These are phyloP conservation scores for Suillus decipiens DNA, from an alignment of 768 basidiomycete species.

Conservation along the genomic window DNA sequence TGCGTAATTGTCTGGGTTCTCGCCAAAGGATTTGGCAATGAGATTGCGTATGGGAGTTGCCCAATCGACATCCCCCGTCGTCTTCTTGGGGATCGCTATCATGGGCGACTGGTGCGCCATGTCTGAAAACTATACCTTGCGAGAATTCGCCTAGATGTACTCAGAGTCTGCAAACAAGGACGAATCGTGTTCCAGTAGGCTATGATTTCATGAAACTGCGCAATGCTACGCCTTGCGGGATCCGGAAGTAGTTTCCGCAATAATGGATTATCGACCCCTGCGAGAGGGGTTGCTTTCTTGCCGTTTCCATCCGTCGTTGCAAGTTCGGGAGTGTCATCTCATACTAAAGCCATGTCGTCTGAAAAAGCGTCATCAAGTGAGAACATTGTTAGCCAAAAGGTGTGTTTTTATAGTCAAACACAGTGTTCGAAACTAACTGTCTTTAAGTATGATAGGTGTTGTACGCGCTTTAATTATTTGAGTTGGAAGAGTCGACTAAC, in stretches of 20 bases:
- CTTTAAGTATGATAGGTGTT: constrained; percentile 78
- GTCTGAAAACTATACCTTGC: constrained; percentile 6
- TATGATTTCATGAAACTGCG: constrained; percentile 14
- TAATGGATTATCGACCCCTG: background rate
- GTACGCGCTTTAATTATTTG: constrained; percentile 49
- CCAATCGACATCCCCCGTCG: constrained; percentile 98
- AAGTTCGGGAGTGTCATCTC: constrained; percentile 7
- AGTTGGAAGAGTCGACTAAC: constrained; percentile 18
- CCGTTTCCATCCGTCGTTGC: background rate
- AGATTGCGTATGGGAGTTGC: constrained; percentile 81
- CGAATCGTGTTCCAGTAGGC: background rate
- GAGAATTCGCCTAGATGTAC: background rate
- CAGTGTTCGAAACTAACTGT: background rate
- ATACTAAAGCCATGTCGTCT: constrained; percentile 38
- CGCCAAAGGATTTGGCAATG: constrained; percentile 91
- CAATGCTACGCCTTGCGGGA: background rate
- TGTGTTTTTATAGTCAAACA: constrained; percentile 26
- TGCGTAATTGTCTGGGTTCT: constrained; percentile 86
- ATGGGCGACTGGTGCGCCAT: constrained; percentile 86
- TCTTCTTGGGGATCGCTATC: constrained; percentile 91
- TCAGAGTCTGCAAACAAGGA: background rate
- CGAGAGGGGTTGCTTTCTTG: background rate
- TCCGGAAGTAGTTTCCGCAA: background rate
- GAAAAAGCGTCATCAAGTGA: constrained; percentile 78
- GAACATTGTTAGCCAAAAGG: constrained; percentile 90